Evolutionary conservation across 768 basidiomycete genomes (phyloP).

Genomic region (Psilocybe sp.): DNA sequence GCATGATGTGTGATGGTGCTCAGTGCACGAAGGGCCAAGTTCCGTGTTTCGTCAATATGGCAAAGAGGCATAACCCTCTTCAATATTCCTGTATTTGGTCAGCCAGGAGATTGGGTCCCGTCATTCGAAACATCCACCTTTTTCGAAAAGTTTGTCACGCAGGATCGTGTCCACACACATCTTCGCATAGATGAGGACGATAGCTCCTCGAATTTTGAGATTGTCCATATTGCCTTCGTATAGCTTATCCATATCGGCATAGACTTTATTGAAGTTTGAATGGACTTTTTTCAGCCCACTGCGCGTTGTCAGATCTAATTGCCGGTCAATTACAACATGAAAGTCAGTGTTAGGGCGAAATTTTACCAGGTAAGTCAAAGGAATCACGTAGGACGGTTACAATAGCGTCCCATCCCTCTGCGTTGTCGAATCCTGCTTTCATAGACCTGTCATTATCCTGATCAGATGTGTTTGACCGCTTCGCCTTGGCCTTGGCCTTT

Average conservation of each 20-base stretch:
- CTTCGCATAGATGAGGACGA: slow-evolving; percentile 60
- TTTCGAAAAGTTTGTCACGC: slow-evolving; percentile 55
- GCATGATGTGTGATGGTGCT: slow-evolving; percentile 63
- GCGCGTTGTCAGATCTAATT: slow-evolving; percentile 49
- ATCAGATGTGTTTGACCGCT: not conserved
- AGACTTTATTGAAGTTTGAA: slow-evolving; percentile 51
- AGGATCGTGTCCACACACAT: slow-evolving; percentile 61
- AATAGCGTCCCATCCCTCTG: slow-evolving; percentile 46
- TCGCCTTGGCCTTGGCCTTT: slow-evolving; percentile 1
- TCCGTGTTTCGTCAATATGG: slow-evolving; percentile 42
- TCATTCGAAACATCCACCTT: slow-evolving; percentile 34
- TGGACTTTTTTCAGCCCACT: slow-evolving; percentile 65
- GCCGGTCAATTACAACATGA: not conserved
- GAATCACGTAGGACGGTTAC: slow-evolving; percentile 45
- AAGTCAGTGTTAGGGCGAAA: not conserved
- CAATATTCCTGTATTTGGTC: slow-evolving; percentile 42
- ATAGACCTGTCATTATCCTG: slow-evolving; percentile 21
- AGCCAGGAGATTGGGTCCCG: not conserved
- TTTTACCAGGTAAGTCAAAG: slow-evolving; percentile 54
- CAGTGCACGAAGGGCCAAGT: slow-evolving; percentile 53
- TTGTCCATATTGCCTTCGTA: slow-evolving; percentile 41
- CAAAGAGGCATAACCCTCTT: slow-evolving; percentile 56
- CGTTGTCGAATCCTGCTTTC: slow-evolving; percentile 42
- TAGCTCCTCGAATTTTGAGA: slow-evolving; percentile 50
- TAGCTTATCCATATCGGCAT: slow-evolving; percentile 44